Base-by-base conservation (phyloP, 163 green algal species). In the Scenedesmus sp. region DNA sequence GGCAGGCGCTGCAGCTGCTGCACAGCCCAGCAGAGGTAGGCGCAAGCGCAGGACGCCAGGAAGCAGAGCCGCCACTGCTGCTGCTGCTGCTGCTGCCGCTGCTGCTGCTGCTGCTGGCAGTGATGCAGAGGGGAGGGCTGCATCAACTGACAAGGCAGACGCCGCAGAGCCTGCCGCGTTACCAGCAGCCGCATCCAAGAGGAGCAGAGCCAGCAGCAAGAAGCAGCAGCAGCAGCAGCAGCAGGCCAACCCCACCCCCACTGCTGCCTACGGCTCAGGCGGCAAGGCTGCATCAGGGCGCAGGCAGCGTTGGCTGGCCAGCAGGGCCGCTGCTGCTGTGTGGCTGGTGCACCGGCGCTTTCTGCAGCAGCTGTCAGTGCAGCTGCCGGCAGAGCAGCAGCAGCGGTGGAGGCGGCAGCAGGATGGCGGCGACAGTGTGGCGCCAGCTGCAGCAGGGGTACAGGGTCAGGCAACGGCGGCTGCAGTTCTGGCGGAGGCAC, bases 321-420 rank as follows among this genome's bases (percentile, higher is more conserved):
- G 46, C 43, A 68, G 85, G 59, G 68, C 85, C 53, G 44, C 59
- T 70, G 85, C 85, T 49, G 85, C 42, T 46, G 68, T 68, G 40
- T 83, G 68, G 68, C 42, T 89, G 65, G 42, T 89, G 68, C 85
- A 89, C 68, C 33, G 56, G 68, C 85, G 70, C 13, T 89, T 83
- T 35, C 43, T 83, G 30, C 15, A 33, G 15, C 56, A 81, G 59
- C 59, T 49, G 85, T 12, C n/a, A 35, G 9, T 61, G 51, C 46
- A 78, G 56, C 82, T 56, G 82, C 53, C 81, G 49, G 30, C 30
- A 6, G 81, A 86, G 81, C 81, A 70, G 43, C 79, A 85, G 81
- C n/a, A 43, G 30, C 43, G 61, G 59, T 44, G 35, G 5, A 65
- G 6, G 61, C 84, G 72, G 84, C 84, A 68, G 84, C 84, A 82